phyloP scores from a whole-genome alignment of 2,329 filamentous ascomycete genomes.

The Capronia epimyces region DNA sequence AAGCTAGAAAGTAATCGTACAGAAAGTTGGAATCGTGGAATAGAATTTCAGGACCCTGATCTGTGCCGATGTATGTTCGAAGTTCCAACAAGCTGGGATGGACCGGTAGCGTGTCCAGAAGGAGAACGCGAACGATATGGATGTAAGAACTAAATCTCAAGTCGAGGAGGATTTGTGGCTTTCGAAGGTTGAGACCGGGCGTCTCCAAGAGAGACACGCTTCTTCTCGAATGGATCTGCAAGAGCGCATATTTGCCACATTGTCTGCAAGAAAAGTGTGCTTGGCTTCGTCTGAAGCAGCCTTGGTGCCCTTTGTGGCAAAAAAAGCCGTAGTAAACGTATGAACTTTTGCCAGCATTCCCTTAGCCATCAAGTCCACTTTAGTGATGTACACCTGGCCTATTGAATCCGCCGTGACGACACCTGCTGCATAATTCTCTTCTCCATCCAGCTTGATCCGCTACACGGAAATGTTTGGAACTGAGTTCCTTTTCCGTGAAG shows the following conservation, averaged over 20 bases:
- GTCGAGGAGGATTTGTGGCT: too few relatives aligned
- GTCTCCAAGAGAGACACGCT: background rate
- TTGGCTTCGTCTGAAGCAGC: background rate
- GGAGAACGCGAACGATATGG: too few relatives aligned
- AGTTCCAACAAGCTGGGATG: too few relatives aligned
- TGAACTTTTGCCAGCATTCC: background rate
- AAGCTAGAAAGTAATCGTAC: too few relatives aligned
- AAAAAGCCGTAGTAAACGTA: background rate
- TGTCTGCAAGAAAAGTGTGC: background rate
- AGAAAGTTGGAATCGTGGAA: too few relatives aligned
- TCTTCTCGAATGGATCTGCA: background rate
- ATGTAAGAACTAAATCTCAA: too few relatives aligned
- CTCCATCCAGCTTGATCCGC: background rate
- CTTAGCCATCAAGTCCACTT: background rate
- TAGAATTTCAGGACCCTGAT: too few relatives aligned
- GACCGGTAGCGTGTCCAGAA: too few relatives aligned
- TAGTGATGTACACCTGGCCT: background rate
- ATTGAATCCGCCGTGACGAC: background rate
- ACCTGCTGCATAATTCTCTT: background rate
- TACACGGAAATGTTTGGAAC: background rate
- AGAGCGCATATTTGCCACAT: background rate
- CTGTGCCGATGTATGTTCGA: too few relatives aligned
- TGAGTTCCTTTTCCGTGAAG: slow-evolving; percentile 2
- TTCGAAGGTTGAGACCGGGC: background rate
- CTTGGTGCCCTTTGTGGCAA: background rate